These are phyloP conservation scores for Aspergillus awamori DNA, from an alignment of 2,329 filamentous ascomycete species.

Conservation along the genomic window DNA sequence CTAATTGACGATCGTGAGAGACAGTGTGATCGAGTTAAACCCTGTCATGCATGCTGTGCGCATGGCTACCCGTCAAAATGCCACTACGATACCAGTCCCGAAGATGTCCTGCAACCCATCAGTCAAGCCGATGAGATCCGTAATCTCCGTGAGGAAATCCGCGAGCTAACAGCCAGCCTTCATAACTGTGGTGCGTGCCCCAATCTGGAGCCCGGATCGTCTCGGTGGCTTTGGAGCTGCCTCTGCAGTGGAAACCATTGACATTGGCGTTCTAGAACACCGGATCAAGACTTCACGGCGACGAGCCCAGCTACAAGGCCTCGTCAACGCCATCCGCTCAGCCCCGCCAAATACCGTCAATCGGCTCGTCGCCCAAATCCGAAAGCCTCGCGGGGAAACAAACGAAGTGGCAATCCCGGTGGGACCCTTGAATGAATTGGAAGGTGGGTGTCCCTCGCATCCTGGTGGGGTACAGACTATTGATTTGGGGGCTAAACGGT, in stretches of 20 bases:
- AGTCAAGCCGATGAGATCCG: slow-evolving; percentile 42
- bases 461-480: neutral
- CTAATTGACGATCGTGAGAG: slow-evolving; percentile 12
- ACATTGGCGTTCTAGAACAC: slow-evolving; percentile 12
- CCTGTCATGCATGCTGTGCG: slow-evolving; percentile 44
- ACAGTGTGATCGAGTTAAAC: slow-evolving; percentile 44
- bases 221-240: neutral
- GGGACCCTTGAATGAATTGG: slow-evolving; percentile 29
- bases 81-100: slow-evolving; percentile 37
- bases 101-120: slow-evolving; percentile 38
- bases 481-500: neutral
- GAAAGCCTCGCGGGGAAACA: slow-evolving; percentile 24
- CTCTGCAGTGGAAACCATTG: slow-evolving; percentile 3
- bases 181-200: slow-evolving; percentile 30
- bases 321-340: slow-evolving; percentile 40
- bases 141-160: slow-evolving; percentile 39
- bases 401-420: slow-evolving; percentile 22
- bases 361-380: slow-evolving; percentile 35
- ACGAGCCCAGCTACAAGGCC: slow-evolving; percentile 34
- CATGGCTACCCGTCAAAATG: slow-evolving; percentile 45
- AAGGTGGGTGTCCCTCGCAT: slow-evolving; percentile 24
- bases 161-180: slow-evolving; percentile 32
- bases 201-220: neutral
- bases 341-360: slow-evolving; percentile 37
- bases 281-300: slow-evolving; percentile 27